Evolutionary conservation across 805 yeast species (phyloP), one percentile per base, ranked within the genome.

Genomic region (Geotrichum ghanense): DNA sequence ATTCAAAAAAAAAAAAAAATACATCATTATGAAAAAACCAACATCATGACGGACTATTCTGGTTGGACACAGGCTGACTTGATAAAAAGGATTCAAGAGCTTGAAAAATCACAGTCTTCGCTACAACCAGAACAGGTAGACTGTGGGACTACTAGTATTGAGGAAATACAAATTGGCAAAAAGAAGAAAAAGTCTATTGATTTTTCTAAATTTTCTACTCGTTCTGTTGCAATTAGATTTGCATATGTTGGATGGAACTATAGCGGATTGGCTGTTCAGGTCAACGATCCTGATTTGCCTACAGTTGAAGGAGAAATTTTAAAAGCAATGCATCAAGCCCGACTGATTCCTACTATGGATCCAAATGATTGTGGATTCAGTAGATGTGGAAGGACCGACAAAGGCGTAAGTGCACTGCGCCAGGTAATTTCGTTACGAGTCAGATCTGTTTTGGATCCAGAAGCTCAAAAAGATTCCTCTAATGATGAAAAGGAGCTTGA

Each of bases 321-420:
- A 37, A 74, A 81, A 37, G 95, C 95, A 0, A 61, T 92, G 63
- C 66, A 71, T 43, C 76, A 72, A 51, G 78, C 90, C 23, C 78
- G 73, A 52, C 62, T 92, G 50, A 78, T 92, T 9, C 57, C 63
- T 1, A 69, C 77, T 1, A 56, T 73, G 20, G 79, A 76, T 19
- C 81, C 87, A 0, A 67, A 67, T 6, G 79, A 76, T 1, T 84
- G 81, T 57, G 72, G 74, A 10, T 88, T 89, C 62, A 83, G 94
- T 53, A 69, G 97, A 51, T 90, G 97, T 66, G 97, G 97, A 0
- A 72, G 97, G 57, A 90, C 97, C 0, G 97, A 90, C 58, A 78
- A 77, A 53, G 97, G 97, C n/a, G 97, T 90, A 9, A 85, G 95
- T 67, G 98, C 98, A 0, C 76, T 92, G 81, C 84, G 86, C 53